phyloP scores from a whole-genome alignment of 2,329 filamentous ascomycete genomes.

The Aspergillus novoparasiticus region DNA sequence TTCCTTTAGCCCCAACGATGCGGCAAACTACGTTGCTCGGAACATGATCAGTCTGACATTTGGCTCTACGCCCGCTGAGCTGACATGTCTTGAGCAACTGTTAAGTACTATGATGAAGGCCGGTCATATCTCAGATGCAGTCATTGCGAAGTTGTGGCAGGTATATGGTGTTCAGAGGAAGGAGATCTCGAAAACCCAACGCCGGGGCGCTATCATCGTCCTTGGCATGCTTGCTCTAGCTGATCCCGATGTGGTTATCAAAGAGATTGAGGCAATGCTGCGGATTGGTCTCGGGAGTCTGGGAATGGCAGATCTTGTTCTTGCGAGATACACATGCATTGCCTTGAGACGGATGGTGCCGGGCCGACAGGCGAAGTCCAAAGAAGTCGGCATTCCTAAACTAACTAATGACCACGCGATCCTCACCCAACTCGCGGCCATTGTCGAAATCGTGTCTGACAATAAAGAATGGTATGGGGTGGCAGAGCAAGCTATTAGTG shows the following conservation, averaged over 20 bases:
- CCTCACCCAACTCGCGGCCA: conserved; percentile 74
- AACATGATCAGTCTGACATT: conserved; percentile 99
- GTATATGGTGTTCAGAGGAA: conserved; percentile 93
- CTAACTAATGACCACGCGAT: conserved; percentile 92
- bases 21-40: conserved; percentile 90
- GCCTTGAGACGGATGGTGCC: conserved; percentile 90
- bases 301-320: conserved; percentile 78
- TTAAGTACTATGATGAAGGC: conserved; percentile 97
- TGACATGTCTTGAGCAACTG: conserved; percentile 93
- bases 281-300: conserved; percentile 81
- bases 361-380: conserved; percentile 77
- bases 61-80: conserved; percentile 88
- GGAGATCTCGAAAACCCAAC: conserved; percentile 88
- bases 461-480: conserved; percentile 95
- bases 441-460: conserved; percentile 81
- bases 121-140: conserved; percentile 79
- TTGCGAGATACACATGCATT: conserved; percentile 95
- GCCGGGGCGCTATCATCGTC: conserved; percentile 91
- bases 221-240: conserved; percentile 95
- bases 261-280: conserved; percentile 93
- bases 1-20: conserved; percentile 82
- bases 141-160: conserved; percentile 93
- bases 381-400: conserved; percentile 65
- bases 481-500: conserved; percentile 92
- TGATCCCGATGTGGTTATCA: conserved; percentile 87